Conservation (phyloP, 805 yeast species). For the Monosporozyma servazzii region DNA sequence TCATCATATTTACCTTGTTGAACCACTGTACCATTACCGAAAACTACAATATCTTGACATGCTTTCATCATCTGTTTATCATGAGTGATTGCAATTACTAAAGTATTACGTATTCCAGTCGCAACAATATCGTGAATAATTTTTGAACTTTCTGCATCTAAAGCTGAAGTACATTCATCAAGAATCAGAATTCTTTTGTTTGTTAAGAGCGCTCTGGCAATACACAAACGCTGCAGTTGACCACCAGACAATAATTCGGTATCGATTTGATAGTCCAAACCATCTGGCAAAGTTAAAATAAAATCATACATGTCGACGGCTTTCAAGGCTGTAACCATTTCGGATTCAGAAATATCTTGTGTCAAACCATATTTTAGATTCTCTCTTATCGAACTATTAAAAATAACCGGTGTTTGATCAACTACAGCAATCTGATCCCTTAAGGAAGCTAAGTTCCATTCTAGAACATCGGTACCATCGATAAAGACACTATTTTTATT, state of each 20-base stretch:
- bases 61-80: conserved; percentile 53
- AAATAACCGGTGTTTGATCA: conserved; percentile 63
- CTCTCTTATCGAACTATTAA: conserved; percentile 63
- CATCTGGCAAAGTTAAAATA: conserved; percentile 44
- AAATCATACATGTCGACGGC: conserved; percentile 46
- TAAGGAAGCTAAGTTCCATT: conserved; percentile 38
- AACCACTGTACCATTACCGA: conserved; percentile 40
- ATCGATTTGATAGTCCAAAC: conserved; percentile 52
- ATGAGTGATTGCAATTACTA: conserved; percentile 66
- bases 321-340: conserved; percentile 34
- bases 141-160: conserved; percentile 56
- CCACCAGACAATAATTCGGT: conserved; percentile 68
- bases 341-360: conserved; percentile 26
- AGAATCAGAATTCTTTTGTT: conserved; percentile 55
- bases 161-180: conserved; percentile 86
- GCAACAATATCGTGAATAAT: conserved; percentile 43
- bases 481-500: conserved; percentile 34
- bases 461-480: conserved; percentile 39
- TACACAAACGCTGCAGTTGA: conserved; percentile 75
- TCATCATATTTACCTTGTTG: conserved; percentile 37
- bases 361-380: conserved; percentile 57
- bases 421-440: conserved; percentile 57
- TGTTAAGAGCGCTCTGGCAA: conserved; percentile 72
- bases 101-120: conserved; percentile 32
- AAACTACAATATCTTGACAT: conserved; percentile 42